These are phyloP conservation scores for Leishmania major DNA, from an alignment of 208 protist species.

Conservation along the genomic window DNA sequence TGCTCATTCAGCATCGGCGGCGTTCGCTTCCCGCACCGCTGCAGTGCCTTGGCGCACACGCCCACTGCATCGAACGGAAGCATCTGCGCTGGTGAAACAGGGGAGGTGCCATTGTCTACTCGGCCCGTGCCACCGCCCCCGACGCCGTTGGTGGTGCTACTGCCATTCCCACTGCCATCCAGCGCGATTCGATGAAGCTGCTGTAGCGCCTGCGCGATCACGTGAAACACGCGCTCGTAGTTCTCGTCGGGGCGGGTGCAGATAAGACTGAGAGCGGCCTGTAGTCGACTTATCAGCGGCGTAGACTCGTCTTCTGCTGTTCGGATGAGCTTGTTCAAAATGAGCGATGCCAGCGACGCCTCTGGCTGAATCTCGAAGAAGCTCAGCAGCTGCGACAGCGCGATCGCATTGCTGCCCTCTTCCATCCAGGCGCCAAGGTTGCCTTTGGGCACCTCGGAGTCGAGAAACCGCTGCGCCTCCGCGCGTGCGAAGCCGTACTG, in stretches of 20 bases:
- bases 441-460: constrained; percentile 72
- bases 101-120: background rate
- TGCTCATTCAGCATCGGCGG: constrained; percentile 60
- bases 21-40: constrained; percentile 67
- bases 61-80: constrained; percentile 36
- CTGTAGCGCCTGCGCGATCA: constrained; percentile 53
- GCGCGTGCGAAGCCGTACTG: constrained; percentile 70
- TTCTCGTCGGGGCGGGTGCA: constrained; percentile 60
- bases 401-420: constrained; percentile 66
- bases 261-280: constrained; percentile 46
- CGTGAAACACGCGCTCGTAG: constrained; percentile 71
- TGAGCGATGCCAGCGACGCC: constrained; percentile 48
- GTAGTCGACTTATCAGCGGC: constrained; percentile 20
- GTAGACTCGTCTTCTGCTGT: constrained; percentile 50
- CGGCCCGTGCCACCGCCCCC: background rate
- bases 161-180: background rate
- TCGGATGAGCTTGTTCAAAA: constrained; percentile 69
- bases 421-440: constrained; percentile 73
- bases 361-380: constrained; percentile 87
- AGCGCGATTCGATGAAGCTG: constrained; percentile 9
- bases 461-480: constrained; percentile 81
- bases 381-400: constrained; percentile 66
- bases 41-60: constrained; percentile 68
- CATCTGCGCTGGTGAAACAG: background rate
- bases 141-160: background rate